A percentile compares a stretch with the other conserved stretches of the same genome.
Evolutionary conservation across 2,329 filamentous ascomycete species (phyloP).

Genomic region (Xylariaceae sp.): DNA sequence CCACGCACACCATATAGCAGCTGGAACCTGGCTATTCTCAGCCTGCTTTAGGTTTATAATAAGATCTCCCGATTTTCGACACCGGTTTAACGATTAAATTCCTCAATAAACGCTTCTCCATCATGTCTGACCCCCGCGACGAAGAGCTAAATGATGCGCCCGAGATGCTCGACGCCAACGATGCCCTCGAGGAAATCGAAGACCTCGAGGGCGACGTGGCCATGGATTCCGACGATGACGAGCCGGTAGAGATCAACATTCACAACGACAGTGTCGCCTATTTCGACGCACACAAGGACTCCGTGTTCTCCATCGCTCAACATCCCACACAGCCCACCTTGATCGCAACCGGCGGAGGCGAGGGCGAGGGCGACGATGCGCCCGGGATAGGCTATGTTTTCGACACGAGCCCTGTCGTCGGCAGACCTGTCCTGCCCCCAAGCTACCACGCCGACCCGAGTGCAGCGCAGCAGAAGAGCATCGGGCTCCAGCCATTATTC

Average conservation of each 20-base stretch:
- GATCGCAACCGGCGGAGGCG: conserved; percentile 77
- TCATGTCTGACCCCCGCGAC: conserved; percentile 35
- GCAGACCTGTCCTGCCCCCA: conserved; percentile 64
- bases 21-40: no score
- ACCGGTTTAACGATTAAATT: background rate
- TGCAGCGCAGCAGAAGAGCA: conserved; percentile 46
- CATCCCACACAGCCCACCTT: conserved; percentile 75
- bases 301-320: conserved; percentile 90
- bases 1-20: no score
- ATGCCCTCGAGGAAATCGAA: conserved; percentile 67
- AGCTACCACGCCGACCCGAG: conserved; percentile 66
- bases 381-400: conserved; percentile 81
- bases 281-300: conserved; percentile 86
- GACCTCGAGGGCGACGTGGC: conserved; percentile 60
- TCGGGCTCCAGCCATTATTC: conserved; percentile 59
- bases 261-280: conserved; percentile 91
- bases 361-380: conserved; percentile 52
- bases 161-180: conserved; percentile 69
- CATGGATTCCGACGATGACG: conserved; percentile 75
- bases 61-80: background rate
- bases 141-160: conserved; percentile 52
- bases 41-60: background rate
- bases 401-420: conserved; percentile 60
- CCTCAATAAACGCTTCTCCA: conserved; percentile 6
- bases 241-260: conserved; percentile 66